phyloP scores from a whole-genome alignment of 257 asterid genomes.

The Jasminum sambac region DNA sequence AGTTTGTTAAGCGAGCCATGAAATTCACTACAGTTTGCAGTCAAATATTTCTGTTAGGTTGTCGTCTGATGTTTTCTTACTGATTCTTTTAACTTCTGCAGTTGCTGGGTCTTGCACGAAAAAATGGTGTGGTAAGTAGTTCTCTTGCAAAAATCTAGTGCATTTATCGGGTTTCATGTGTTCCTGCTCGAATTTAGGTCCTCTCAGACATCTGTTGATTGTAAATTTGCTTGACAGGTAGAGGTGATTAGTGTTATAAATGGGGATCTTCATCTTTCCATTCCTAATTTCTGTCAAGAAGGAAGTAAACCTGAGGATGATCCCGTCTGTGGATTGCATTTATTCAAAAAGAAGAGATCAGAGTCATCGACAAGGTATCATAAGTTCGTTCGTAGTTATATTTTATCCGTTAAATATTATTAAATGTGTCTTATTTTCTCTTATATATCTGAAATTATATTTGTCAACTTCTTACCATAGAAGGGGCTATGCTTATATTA shows the following conservation, averaged over 20 bases:
- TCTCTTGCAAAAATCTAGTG: neutral
- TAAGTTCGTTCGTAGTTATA: neutral
- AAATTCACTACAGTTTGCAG: neutral
- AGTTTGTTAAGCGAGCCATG: conserved; percentile 1
- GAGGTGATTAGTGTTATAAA: conserved; percentile 71
- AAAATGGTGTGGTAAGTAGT: conserved; percentile 67
- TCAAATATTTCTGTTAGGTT: conserved; percentile 6
- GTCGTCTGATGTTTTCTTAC: conserved; percentile 25
- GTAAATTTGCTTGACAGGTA: conserved; percentile 40
- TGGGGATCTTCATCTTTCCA: conserved; percentile 57
- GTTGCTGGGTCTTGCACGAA: conserved; percentile 81
- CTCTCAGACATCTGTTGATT: conserved; percentile 22
- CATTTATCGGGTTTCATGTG: neutral
- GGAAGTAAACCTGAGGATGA: conserved; percentile 44
- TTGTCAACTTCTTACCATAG: neutral
- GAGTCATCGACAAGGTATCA: conserved; percentile 59
- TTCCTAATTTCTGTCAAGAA: conserved; percentile 45
- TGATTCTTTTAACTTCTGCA: conserved; percentile 40
- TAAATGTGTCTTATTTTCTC: conserved; percentile 1
- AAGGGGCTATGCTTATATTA: neutral
- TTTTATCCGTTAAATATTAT: neutral
- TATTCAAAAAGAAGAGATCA: conserved; percentile 50
- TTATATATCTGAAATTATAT: neutral
- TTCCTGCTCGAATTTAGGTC: conserved; percentile 6
- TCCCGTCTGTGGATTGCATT: conserved; percentile 61